Evolutionary conservation across 106 monocot species (phyloP), one percentile per base, ranked within the genome.

Genomic region (Dendrobium chrysotoxum): DNA sequence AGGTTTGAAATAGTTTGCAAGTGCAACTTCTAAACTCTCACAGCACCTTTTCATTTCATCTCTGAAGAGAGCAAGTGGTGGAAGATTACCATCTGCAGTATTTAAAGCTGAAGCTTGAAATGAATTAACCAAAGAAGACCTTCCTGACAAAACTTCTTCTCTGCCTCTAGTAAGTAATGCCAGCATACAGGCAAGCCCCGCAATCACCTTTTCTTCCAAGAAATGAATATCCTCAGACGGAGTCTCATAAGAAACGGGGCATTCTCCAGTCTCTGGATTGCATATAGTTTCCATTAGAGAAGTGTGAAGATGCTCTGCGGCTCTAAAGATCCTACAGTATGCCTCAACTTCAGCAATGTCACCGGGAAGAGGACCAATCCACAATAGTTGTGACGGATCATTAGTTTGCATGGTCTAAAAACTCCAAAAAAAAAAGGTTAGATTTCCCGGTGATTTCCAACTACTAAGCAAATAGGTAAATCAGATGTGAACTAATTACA

Each of bases 301-400:
- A 76, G 81, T 78, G 83, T 93, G 95, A 72, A 99, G 83, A 77
- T 95, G 91, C 78, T 99, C 99, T 21, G 99, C 91, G 58, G 99
- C 89, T 81, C 99, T 88, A 76, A 99, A 99, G 40, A 99, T 99
- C 80, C 99, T 91, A 82, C 99, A 99, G 81, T 93, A 99, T 42
- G 99, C 95, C 79, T 99, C 99, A 79, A 99, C 79, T 79, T 99
- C 99, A 7, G 99, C 91, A 81, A 99, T 99, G 79, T 99, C 95
- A 15, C 99, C 99, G 41, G 99, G 99, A 72, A 95, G 72, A 75
- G 99, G 99, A 57, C 99, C 99, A 71, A 91, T 55, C 91, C 95
- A 90, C 80, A 95, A 78, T 55, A 88, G 73, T 68, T 90, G 86
- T 78, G 91, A 95, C 5, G 81, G 79, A 81, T 99, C 99, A 40